A percentile compares a stretch with the other conserved stretches of the same genome.
Conservation (phyloP, 371 early-diverging fungal species). For the Syncephalastrum sp. region DNA sequence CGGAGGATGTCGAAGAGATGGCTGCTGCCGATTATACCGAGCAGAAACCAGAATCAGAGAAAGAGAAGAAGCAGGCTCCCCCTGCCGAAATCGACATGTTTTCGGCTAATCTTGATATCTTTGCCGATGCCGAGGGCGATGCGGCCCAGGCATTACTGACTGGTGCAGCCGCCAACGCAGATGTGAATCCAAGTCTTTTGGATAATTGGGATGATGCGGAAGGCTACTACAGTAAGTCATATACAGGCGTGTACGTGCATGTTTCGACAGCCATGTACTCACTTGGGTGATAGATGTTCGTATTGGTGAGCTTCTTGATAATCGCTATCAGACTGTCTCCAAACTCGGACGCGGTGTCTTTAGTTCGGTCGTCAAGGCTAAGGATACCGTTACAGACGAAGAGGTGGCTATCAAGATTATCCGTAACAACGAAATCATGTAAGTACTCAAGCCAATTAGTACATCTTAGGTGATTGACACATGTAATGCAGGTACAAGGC, state of each 20-base stretch:
- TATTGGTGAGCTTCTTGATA: conserved; percentile 84
- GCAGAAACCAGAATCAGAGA: conserved; percentile 22
- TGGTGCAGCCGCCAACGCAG: conserved; percentile 26
- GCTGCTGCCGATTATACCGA: conserved; percentile 64
- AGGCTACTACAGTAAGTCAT: conserved; percentile 88
- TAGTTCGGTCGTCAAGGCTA: conserved; percentile 88
- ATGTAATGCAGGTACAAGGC: conserved; percentile 73
- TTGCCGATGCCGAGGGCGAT: conserved; percentile 27
- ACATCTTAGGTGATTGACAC: not conserved
- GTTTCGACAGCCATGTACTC: not conserved
- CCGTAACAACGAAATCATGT: conserved; percentile 94
- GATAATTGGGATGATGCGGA: conserved; percentile 97
- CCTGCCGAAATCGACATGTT: conserved; percentile 74
- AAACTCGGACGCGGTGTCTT: conserved; percentile 95
- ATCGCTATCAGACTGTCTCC: conserved; percentile 82
- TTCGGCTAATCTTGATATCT: conserved; percentile 66
- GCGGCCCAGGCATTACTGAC: conserved; percentile 24
- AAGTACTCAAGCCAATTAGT: conserved; percentile 17
- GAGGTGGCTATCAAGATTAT: conserved; percentile 97
- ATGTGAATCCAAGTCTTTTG: conserved; percentile 56
- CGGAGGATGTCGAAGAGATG: conserved; percentile 51
- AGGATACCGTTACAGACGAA: conserved; percentile 62
- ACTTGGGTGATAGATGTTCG: conserved; percentile 51
- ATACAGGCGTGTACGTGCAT: not conserved
- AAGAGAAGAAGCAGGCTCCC: conserved; percentile 3